Evolutionary conservation across 2,329 filamentous ascomycete species (phyloP).

Genomic region (Diaporthe aspalathi): DNA sequence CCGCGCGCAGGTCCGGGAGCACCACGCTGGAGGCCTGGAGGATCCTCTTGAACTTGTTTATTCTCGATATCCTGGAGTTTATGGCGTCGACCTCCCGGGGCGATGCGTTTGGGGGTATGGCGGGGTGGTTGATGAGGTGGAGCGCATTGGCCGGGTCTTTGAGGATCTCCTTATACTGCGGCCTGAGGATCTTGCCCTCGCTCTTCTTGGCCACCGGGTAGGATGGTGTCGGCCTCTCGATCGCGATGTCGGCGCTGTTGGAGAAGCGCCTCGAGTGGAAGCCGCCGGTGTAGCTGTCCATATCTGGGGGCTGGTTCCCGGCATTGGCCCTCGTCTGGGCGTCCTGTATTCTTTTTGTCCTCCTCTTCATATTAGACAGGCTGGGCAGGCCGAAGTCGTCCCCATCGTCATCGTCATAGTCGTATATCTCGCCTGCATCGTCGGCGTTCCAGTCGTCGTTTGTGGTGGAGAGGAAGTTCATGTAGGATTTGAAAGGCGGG

Average conservation of each 20-base stretch:
- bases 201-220: conserved; percentile 91
- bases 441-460: conserved; percentile 85
- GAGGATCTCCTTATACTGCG: conserved; percentile 97
- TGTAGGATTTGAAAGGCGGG: conserved; percentile 79
- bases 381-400: conserved; percentile 97
- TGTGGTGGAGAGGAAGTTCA: conserved; percentile 82
- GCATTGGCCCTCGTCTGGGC: conserved; percentile 52
- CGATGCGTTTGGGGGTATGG: conserved; percentile 77
- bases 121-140: conserved; percentile 90
- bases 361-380: conserved; percentile 88
- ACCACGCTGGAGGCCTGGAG: conserved; percentile 92
- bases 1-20: conserved; percentile 81
- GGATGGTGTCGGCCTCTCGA: conserved; percentile 83
- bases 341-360: conserved; percentile 65
- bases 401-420: conserved; percentile 87
- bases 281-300: conserved; percentile 25
- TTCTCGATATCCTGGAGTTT: conserved; percentile 88
- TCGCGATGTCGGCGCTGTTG: conserved; percentile 93
- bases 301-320: conserved; percentile 38
- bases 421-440: conserved; percentile 79
- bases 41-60: conserved; percentile 98
- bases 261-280: conserved; percentile 64
- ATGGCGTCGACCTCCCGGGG: conserved; percentile 88
- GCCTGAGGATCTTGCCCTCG: conserved; percentile 94
- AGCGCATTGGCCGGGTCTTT: conserved; percentile 90